Conservation (phyloP, 2,329 filamentous ascomycete species). For the Atkinsonella texensis region DNA sequence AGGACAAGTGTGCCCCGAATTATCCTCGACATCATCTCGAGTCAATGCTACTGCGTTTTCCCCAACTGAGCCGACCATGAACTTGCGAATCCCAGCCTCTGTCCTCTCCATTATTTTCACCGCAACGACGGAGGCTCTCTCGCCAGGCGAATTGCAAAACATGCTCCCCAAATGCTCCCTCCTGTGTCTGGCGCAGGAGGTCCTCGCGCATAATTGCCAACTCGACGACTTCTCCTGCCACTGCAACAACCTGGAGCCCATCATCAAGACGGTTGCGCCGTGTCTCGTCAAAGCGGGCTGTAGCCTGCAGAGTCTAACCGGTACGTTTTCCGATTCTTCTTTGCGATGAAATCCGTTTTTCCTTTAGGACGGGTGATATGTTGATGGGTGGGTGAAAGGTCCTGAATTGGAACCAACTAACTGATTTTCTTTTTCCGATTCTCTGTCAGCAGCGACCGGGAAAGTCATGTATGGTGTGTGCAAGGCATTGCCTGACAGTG, state of each 20-base stretch:
- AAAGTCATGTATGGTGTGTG: conserved; percentile 5
- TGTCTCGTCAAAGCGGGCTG: conserved; percentile 25
- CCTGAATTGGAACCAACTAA: too few species aligned
- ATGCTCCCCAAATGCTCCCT: conserved; percentile 27
- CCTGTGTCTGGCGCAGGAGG: conserved; percentile 22
- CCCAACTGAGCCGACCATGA: not conserved
- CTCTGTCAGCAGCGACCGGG: conserved; percentile 1
- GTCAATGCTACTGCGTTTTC: too few species aligned
- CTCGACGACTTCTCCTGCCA: conserved; percentile 24
- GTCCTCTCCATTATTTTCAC: conserved; percentile 7
- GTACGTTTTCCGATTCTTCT: conserved; percentile 13
- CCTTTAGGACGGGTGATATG: not conserved
- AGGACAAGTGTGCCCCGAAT: too few species aligned
- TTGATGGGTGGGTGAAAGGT: too few species aligned
- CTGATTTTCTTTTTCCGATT: not conserved
- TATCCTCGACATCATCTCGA: too few species aligned
- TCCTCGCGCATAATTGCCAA: conserved; percentile 21
- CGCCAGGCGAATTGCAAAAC: conserved; percentile 9
- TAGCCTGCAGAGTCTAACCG: conserved; percentile 20
- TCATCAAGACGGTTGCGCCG: conserved; percentile 21
- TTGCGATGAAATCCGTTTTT: not conserved
- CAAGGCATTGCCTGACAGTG: not conserved
- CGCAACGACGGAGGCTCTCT: conserved; percentile 8
- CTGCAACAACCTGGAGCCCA: conserved; percentile 23
- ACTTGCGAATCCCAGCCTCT: not conserved